Evolutionary conservation across 176 grass and related monocot species (phyloP).

Genomic region (Triticum turgidum): DNA sequence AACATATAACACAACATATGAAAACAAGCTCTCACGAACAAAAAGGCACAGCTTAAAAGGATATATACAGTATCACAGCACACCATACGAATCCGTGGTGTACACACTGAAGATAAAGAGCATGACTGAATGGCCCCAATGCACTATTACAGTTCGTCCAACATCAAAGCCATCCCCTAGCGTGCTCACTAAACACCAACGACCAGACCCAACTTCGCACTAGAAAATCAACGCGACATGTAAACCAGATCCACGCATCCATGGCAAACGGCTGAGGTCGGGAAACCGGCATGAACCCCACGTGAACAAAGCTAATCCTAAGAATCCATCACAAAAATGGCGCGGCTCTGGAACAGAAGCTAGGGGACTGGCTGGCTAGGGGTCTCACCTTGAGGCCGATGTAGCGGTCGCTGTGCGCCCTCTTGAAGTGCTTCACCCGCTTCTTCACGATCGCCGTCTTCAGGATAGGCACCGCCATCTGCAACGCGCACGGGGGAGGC

Average conservation of each 20-base stretch:
- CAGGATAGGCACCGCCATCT: conserved; percentile 25
- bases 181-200: neutral
- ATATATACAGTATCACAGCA: neutral
- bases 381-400: conserved; percentile 49
- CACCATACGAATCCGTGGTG: neutral
- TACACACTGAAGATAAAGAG: too few species aligned
- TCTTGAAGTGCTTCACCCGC: conserved; percentile 83
- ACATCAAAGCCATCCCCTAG: neutral
- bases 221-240: neutral
- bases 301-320: too few species aligned
- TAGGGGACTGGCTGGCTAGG: neutral
- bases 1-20: neutral
- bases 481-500: neutral
- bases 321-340: neutral
- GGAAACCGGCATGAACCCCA: too few species aligned
- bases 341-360: neutral
- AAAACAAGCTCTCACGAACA: neutral
- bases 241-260: neutral
- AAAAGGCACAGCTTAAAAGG: neutral
- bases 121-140: neutral
- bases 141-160: neutral
- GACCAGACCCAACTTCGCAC: neutral
- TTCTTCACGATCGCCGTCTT: conserved; percentile 80
- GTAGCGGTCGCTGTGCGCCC: conserved; percentile 77
- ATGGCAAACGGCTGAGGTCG: neutral